These are phyloP conservation scores for Fusarium equiseti DNA, from an alignment of 2,329 filamentous ascomycete genomes.

Conservation along the genomic window DNA sequence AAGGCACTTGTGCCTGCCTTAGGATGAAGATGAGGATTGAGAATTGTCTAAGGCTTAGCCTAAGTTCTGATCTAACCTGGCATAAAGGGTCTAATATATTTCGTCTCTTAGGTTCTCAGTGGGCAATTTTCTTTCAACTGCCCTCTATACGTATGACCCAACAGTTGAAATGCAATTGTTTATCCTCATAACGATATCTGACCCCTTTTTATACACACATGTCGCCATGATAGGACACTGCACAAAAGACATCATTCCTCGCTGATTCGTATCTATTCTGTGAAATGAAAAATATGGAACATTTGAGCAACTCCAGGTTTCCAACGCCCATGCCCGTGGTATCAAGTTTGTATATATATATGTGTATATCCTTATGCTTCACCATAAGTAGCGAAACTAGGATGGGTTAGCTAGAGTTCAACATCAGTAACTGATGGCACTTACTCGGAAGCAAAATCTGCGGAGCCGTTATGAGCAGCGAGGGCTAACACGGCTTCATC, in stretches of 20 bases:
- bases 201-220: slow-evolving; percentile 4
- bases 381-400: slow-evolving; percentile 56
- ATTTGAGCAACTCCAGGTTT: slow-evolving; percentile 29
- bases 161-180: background rate
- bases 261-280: slow-evolving; percentile 12
- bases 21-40: background rate
- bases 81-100: background rate
- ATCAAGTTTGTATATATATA: slow-evolving; percentile 30
- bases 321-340: slow-evolving; percentile 40
- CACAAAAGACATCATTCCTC: slow-evolving; percentile 8
- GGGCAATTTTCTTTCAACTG: background rate
- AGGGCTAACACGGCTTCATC: slow-evolving; percentile 64
- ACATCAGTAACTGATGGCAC: slow-evolving; percentile 24
- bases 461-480: slow-evolving; percentile 57
- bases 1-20: background rate
- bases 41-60: background rate
- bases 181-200: background rate
- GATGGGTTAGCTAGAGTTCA: slow-evolving; percentile 12
- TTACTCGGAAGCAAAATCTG: slow-evolving; percentile 60
- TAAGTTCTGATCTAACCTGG: background rate
- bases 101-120: background rate
- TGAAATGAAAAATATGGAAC: background rate
- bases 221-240: background rate
- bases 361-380: slow-evolving; percentile 52
- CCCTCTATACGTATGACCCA: background rate